Evolutionary conservation across 1,139 yeast genomes (phyloP).

Genomic region (Blastobotrys apis): DNA sequence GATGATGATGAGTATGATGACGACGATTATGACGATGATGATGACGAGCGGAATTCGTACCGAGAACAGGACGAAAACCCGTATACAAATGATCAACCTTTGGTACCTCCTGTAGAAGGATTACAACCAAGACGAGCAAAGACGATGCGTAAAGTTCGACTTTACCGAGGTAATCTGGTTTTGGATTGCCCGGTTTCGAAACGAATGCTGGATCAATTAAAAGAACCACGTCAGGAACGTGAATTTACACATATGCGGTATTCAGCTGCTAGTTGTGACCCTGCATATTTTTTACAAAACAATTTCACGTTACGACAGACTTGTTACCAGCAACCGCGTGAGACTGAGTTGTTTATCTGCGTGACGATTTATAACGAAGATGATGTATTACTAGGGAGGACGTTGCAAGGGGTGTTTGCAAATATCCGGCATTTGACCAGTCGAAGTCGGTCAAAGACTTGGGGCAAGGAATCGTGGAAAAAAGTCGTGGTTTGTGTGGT

Average conservation of each 20-base stretch:
- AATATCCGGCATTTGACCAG: conserved; percentile 61
- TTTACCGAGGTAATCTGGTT: conserved; percentile 69
- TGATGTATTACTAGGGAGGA: conserved; percentile 65
- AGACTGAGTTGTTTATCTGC: conserved; percentile 69
- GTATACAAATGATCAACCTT: conserved; percentile 17
- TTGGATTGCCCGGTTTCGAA: conserved; percentile 75
- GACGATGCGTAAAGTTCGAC: conserved; percentile 49
- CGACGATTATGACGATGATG: conserved; percentile 14
- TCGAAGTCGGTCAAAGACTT: conserved; percentile 53
- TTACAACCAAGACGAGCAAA: conserved; percentile 32
- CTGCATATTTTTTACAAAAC: conserved; percentile 53
- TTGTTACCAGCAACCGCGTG: conserved; percentile 60
- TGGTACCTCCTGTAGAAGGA: conserved; percentile 26
- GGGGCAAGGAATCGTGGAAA: conserved; percentile 84
- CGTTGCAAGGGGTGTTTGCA: conserved; percentile 72
- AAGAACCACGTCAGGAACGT: conserved; percentile 45
- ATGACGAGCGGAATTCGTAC: conserved; percentile 18
- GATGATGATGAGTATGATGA: conserved; percentile 25
- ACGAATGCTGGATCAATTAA: conserved; percentile 51
- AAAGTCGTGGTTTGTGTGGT: conserved; percentile 69
- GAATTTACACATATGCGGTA: conserved; percentile 77
- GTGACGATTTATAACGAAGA: conserved; percentile 81
- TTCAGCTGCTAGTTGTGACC: conserved; percentile 79
- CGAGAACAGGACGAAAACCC: conserved; percentile 20
- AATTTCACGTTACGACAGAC: conserved; percentile 65